Evolutionary conservation across 768 basidiomycete genomes (phyloP), one percentile per base, ranked within the genome.

Genomic region (Leccinum pellstonianum): DNA sequence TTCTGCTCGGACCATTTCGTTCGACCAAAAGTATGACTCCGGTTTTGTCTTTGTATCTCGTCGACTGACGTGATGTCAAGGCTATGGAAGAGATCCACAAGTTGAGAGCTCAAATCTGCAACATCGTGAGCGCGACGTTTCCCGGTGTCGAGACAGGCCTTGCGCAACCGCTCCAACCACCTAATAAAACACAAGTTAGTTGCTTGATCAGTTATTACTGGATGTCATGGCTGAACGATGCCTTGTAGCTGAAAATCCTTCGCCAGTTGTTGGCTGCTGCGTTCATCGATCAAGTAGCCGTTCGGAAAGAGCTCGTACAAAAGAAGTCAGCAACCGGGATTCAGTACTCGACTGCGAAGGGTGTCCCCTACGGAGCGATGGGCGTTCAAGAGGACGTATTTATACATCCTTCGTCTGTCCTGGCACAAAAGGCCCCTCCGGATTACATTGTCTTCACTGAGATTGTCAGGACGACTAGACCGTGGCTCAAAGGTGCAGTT

Each of bases 71-170:
- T 46, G 27, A 47, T 29, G 7, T 56, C 29, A 19, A 98, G 95
- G 92, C 94, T 0, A 98, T 99, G 95, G 92, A 97, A 75, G 97
- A 99, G 77, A 96, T 97, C 37, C 97, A 95, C 73, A 98, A 98
- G 71, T 80, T 99, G 5, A 85, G 95, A 37, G 81, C 86, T 0
- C 97, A 99, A 68, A 88, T 99, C 58, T 90, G 84, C 66, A 84
- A 82, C 58, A 95, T 98, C 49, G 91, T 96, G 5, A 80, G 82
- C 57, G 77, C 82, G n/a, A 90, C 90, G 68, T 92, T 95, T 63
- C 83, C 88, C 3, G 83, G 81, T 4, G 73, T 80, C 5, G 80
- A 87, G 56, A 76, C 83, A 2, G 83, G 82, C 10, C 87, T 91
- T 64, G 73, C 79, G 3, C 81, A 82, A 4, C 85, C 87, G 58